These are phyloP conservation scores for Aspergillus haitiensis DNA, from an alignment of 495 filamentous ascomycete species.

Conservation along the genomic window DNA sequence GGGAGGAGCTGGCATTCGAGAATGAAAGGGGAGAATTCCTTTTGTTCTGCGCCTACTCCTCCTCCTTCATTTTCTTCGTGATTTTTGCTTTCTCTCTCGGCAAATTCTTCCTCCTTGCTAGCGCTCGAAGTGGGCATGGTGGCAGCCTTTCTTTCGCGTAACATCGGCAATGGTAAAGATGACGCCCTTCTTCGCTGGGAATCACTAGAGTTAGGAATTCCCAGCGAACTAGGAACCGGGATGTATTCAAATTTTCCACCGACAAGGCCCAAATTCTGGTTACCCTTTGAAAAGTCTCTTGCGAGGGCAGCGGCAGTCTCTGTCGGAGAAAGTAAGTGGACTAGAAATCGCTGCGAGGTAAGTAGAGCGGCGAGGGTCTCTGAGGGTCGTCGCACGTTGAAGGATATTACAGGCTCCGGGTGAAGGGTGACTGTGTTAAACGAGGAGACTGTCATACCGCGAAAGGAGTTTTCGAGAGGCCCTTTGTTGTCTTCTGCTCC, in stretches of 20 bases:
- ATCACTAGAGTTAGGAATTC: too few relatives aligned
- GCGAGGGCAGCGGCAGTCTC: slow-evolving; percentile 38
- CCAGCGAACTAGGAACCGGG: too few relatives aligned
- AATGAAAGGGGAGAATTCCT: slow-evolving; percentile 39
- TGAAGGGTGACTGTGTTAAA: slow-evolving; percentile 72
- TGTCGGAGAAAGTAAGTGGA: slow-evolving; percentile 41
- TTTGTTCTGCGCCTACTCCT: neutral
- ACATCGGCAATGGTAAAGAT: neutral
- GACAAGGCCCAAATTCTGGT: slow-evolving; percentile 34
- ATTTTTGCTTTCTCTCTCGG: too few relatives aligned
- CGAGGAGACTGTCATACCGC: slow-evolving; percentile 80
- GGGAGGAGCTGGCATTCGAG: slow-evolving; percentile 44
- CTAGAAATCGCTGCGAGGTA: slow-evolving; percentile 43
- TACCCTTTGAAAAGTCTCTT: slow-evolving; percentile 46
- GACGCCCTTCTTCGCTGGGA: too few relatives aligned
- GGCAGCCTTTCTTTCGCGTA: neutral
- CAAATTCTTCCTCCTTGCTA: slow-evolving; percentile 28
- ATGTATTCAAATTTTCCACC: slow-evolving; percentile 42
- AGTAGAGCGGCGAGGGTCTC: slow-evolving; percentile 66
- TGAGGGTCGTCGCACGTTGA: slow-evolving; percentile 75
- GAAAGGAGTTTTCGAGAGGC: slow-evolving; percentile 25
- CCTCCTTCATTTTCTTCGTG: neutral
- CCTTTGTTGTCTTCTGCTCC: too few relatives aligned
- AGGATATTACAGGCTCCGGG: slow-evolving; percentile 68
- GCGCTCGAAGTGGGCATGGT: slow-evolving; percentile 29